Evolutionary conservation across 768 basidiomycete species (phyloP), one percentile per base, ranked within the genome.

Genomic region (Pleurotus sapidus): DNA sequence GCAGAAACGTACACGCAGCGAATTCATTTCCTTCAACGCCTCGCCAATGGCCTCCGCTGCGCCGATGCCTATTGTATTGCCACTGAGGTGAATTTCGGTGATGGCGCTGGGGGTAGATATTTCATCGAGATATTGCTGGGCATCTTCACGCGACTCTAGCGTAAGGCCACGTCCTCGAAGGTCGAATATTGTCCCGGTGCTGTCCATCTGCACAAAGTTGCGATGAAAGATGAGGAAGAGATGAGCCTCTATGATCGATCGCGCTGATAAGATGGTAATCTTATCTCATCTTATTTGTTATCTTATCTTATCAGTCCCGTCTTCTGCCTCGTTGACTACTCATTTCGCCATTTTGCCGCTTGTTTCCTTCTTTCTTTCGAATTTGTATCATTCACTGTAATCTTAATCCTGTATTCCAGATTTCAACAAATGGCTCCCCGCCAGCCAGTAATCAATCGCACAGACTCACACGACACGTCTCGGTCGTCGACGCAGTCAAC

Each of bases 41-140:
- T 88, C 87, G 60, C 87, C 93, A 38, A 98, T 82, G 42, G 89
- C 91, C 64, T 84, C 68, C 46, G 94, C 89, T 45, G 96, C 96
- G 65, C 90, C 94, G 24, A 97, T 84, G 49, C 97, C 96, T 56
- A 98, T 77, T 17, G 94, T 95, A 72, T 98, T 98, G 18, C 94
- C 96, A 47, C 94, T 91, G 51, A 99, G 79, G 66, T 95, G 89
- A 60, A 98, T 86, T 75, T 96, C 94, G 70, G 95, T 89, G 62
- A 94, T 77, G 61, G 72, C 67, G 3, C 77, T 70, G 7, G 89
- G 86, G 68, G 89, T 84, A 3, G 14, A 39, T 47, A 89, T 76
- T 54, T 81, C 79, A 23, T 74, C 71, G 18, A 98, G 74, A 63
- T 86, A 82, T 1, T 91, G 89, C 61, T 86, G 82, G 55, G 95